These are phyloP conservation scores for Mycena haematopus DNA, from an alignment of 768 basidiomycete species.

Conservation along the genomic window DNA sequence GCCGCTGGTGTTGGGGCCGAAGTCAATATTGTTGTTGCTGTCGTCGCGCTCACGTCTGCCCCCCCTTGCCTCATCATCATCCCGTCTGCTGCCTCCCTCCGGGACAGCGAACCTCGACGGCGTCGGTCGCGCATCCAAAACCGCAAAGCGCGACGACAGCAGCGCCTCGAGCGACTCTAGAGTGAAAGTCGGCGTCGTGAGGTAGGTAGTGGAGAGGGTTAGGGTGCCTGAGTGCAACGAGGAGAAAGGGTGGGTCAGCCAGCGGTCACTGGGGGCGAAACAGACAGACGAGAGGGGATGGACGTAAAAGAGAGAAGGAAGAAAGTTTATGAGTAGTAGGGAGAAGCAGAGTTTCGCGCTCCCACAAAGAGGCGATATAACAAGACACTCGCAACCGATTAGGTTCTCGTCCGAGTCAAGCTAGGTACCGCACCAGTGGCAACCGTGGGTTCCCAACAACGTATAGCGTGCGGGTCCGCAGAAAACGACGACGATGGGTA, in stretches of 20 bases:
- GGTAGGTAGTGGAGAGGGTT: slow-evolving; percentile 66
- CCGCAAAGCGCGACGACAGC: slow-evolving; percentile 74
- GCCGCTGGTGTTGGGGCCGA: neutral
- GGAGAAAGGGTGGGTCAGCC: neutral
- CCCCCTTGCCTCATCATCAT: neutral
- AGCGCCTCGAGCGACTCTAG: slow-evolving; percentile 81
- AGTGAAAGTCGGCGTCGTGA: slow-evolving; percentile 71
- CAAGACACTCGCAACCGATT: too few relatives aligned
- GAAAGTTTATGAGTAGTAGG: neutral
- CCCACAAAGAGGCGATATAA: too few relatives aligned
- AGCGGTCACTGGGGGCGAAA: too few relatives aligned
- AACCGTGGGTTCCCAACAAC: too few relatives aligned
- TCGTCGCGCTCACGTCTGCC: neutral
- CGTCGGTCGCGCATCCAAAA: slow-evolving; percentile 55
- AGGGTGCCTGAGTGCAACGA: slow-evolving; percentile 52
- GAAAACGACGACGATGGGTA: too few relatives aligned
- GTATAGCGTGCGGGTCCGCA: too few relatives aligned
- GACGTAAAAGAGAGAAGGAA: neutral
- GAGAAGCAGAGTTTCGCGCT: too few relatives aligned
- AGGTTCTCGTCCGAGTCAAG: too few relatives aligned
- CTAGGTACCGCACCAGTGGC: too few relatives aligned
- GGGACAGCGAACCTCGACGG: neutral
- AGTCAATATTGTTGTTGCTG: neutral
- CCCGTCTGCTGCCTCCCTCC: neutral
- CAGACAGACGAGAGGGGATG: neutral